These are phyloP conservation scores for Xerocomellus intermedius DNA, from an alignment of 768 basidiomycete species.

Conservation along the genomic window DNA sequence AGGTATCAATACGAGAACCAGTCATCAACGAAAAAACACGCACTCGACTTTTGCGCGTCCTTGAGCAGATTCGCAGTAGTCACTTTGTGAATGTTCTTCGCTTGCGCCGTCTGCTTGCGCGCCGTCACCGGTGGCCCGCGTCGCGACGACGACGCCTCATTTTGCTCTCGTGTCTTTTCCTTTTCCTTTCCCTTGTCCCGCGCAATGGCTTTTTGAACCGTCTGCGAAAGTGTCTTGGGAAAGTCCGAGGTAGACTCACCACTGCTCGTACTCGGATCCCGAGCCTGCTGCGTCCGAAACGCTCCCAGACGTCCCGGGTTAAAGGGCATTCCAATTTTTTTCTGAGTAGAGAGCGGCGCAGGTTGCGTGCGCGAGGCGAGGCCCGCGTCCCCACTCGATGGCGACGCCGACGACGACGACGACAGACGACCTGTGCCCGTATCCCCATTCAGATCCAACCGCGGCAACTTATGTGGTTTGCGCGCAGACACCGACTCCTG, in stretches of 20 bases:
- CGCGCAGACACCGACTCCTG: constrained; percentile 9
- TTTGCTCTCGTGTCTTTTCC: background rate
- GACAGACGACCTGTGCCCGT: background rate
- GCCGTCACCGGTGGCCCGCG: background rate
- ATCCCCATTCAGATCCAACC: constrained; percentile 13
- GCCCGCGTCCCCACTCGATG: background rate
- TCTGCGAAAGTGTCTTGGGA: constrained; percentile 16
- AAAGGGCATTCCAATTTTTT: background rate
- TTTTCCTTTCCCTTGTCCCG: constrained; percentile 7
- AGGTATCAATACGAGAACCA: background rate
- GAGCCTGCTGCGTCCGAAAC: background rate
- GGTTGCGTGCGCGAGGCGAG: constrained; percentile 9
- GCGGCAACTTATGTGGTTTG: constrained; percentile 19
- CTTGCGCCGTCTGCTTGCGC: constrained; percentile 13
- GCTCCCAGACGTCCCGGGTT: background rate
- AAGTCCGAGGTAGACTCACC: constrained; percentile 21
- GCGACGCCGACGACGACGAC: background rate
- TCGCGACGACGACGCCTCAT: background rate
- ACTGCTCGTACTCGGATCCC: background rate
- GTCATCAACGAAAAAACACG: constrained; percentile 3
- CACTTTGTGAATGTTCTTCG: constrained; percentile 9
- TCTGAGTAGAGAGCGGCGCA: background rate
- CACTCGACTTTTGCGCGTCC: constrained; percentile 20
- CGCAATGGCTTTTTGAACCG: background rate
- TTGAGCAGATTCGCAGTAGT: constrained; percentile 11